Percentiles rank a stretch among this genome's conserved stretches.
Evolutionary conservation across 2,329 filamentous ascomycete species (phyloP).

Genomic region (Fusarium incarnatum): DNA sequence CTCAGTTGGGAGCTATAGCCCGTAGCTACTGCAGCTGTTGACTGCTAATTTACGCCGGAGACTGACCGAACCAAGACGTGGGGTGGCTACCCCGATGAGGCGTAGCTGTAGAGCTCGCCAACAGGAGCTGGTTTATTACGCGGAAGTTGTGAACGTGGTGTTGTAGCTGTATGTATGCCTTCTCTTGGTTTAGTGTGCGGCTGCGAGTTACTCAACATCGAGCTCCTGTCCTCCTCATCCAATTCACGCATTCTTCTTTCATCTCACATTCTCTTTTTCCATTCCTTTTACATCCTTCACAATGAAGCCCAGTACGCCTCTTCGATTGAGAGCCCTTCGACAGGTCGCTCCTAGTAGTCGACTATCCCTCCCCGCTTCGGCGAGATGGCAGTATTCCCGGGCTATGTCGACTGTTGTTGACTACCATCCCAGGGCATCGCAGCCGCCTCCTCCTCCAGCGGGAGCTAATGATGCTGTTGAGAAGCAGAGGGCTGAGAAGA

Average conservation of each 20-base stretch:
- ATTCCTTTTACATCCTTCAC: not conserved
- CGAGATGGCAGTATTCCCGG: constrained; percentile 38
- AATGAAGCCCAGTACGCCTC: constrained; percentile 38
- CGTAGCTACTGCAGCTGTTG: too few relatives aligned
- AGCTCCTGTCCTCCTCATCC: not conserved
- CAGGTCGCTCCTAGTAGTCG: constrained; percentile 17
- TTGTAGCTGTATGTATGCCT: constrained; percentile 18
- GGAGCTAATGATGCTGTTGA: constrained; percentile 38
- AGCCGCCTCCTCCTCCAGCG: constrained; percentile 40
- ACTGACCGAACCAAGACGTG: constrained; percentile 33
- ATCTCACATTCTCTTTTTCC: constrained; percentile 6
- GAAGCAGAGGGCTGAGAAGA: constrained; percentile 43
- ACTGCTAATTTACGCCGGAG: constrained; percentile 17
- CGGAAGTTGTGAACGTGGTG: constrained; percentile 19
- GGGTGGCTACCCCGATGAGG: constrained; percentile 22
- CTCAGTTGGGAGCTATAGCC: not conserved
- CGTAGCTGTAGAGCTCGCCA: constrained; percentile 34
- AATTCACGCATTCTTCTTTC: constrained; percentile 20
- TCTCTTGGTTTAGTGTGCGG: constrained; percentile 32
- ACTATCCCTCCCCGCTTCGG: constrained; percentile 32
- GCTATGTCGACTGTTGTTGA: constrained; percentile 47
- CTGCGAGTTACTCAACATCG: constrained; percentile 16
- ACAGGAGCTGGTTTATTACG: constrained; percentile 16
- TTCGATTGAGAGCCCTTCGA: constrained; percentile 35
- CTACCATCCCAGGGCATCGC: constrained; percentile 37